Base-by-base conservation (phyloP, 768 basidiomycete genomes). In the Lentinula boryana region DNA sequence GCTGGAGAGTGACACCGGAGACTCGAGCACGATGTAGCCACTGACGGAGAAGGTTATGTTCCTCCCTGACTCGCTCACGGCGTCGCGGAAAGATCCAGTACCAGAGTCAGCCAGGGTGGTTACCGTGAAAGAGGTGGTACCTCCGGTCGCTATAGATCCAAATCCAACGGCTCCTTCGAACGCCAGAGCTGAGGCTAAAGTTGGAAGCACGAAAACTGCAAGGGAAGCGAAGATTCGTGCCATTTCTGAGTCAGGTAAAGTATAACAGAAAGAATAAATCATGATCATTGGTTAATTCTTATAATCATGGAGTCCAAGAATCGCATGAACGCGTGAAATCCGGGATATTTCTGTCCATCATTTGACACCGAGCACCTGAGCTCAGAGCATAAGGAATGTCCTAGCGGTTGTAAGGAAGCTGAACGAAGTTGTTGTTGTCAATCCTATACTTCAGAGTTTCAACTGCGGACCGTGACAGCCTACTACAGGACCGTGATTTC, bases 11-110 rank as follows among this genome's bases (percentile, higher is more conserved):
- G 67, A 68, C 2, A 68, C 49, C 8, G 67, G 63, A 23, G 67
- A 66, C 48, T 18, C 18, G 38, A 68, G 67, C n/a, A 64, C 63
- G 62, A 68, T 63, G 54, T 68, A 68, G 43, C 67, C 67, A 59
- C 63, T 63, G 35, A 68, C 65, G 41, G 67, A 60, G 55, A 68
- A 68, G 38, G 67, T 68, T 56, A 68, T 66, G 54, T 66, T 68
- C 43, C 65, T 49, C 35, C 66, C 66, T 5, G 66, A 63, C 21
- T 52, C 64, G 48, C 64, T 63, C 16, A 66, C 65, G 38, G 63
- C 65, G 43, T 66, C 65, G 38, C 65, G 65, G 51, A 64, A 60
- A 3, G 63, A 62, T 32, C 67, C 65, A 4, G 67, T 68, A n/a
- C 67, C 67, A 15, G 65, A 66, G 49, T 68, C 67, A 32, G 65